Evolutionary conservation across 371 early-diverging fungal genomes (phyloP).

Genomic region (Rhizopus delemar): DNA sequence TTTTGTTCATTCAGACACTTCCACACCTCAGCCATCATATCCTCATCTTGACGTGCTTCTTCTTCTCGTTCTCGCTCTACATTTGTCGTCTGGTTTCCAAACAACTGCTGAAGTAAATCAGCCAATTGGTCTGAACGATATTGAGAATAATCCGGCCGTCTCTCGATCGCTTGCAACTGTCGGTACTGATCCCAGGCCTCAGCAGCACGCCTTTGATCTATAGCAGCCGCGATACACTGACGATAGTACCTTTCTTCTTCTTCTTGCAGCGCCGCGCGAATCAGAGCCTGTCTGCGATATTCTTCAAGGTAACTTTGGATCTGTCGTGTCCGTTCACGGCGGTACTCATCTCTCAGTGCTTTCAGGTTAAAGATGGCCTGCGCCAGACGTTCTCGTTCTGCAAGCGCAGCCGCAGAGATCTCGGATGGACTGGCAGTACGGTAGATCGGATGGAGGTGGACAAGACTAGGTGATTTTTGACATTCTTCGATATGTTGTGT

Average conservation of each 20-base stretch:
- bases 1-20: conserved; percentile 17
- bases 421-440: conserved; percentile 7
- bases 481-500: conserved; percentile 16
- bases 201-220: conserved; percentile 21
- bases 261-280: conserved; percentile 22
- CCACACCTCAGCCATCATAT: conserved; percentile 21
- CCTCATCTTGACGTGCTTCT: conserved; percentile 2
- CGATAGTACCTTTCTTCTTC: conserved; percentile 32
- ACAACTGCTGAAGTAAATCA: conserved; percentile 16
- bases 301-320: conserved; percentile 28
- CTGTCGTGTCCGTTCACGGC: conserved; percentile 23
- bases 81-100: conserved; percentile 5
- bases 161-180: conserved; percentile 7
- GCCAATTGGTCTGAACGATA: conserved; percentile 23
- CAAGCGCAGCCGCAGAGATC: conserved; percentile 9
- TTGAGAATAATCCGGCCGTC: conserved; percentile 11
- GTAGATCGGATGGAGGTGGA: conserved; percentile 6
- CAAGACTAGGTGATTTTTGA: background rate
- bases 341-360: conserved; percentile 21
- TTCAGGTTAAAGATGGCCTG: conserved; percentile 16
- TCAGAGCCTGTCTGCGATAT: conserved; percentile 25
- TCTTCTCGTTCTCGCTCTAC: background rate
- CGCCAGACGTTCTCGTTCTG: conserved; percentile 24
- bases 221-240: conserved; percentile 31
- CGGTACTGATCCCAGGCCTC: conserved; percentile 10